Base-by-base conservation (phyloP, 2,329 filamentous ascomycete species). In the Neofusicoccum cordaticola region DNA sequence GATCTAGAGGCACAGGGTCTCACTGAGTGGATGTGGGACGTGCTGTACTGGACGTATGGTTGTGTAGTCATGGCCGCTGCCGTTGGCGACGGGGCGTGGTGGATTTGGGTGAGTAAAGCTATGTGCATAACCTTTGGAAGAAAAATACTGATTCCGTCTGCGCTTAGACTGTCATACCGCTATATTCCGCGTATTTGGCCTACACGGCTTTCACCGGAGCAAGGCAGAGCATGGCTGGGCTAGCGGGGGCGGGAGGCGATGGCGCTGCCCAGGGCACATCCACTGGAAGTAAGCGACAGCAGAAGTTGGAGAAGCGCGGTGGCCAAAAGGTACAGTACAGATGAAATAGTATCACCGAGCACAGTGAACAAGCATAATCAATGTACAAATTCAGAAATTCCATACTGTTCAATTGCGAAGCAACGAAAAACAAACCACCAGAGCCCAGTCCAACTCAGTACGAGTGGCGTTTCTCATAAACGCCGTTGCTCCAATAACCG, bases 21-120 rank as follows among this genome's bases (percentile, higher is more conserved):
- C 81, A 98, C 94, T 11, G 95, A 97, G 80, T 98, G 96, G 82
- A 92, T 98, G 90, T 99, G 96, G 85, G 95, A 99, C 79, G 86
- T 97, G 57, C 82, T 97, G 62, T 98, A 97, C 86, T 92, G 96
- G 81, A 97, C 93, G 0, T 97, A 93, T 89, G 88, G 86, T 11
- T 90, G 88, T 62, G 81, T 92, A 45, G 78, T 89, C 8, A 77
- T 90, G n/a, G 93, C 89, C 13, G 84, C 90, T 15, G 68, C 96
- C 34, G 85, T 94, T 53, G 95, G 95, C 3, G 93, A 97, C 75
- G 89, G 89, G 81, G 91, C 82, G 3, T 91, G 89, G 89, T 86
- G 86, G 82, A 68, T 87, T 41, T 90, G 85, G 77, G 73, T 81
- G 34, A 65, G 71, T 70, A 45, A 17, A n/a, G 9, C 19, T 45